Evolutionary conservation across 306 rosid genomes (phyloP).

Genomic region (Cucurbita moschata): DNA sequence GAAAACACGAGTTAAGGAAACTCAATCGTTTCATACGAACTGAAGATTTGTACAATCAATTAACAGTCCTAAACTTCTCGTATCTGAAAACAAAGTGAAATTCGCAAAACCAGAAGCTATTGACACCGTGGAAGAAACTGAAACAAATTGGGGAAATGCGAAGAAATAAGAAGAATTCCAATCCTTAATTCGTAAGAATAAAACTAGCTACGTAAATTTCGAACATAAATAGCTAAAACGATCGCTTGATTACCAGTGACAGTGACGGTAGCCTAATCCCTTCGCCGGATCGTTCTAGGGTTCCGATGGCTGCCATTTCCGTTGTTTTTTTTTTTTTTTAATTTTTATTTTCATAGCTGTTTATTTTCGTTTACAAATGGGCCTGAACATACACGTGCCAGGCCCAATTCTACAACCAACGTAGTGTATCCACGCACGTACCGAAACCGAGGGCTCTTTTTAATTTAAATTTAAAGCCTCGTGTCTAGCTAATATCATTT

Average conservation of each 20-base stretch:
- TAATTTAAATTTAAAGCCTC: too few relatives aligned
- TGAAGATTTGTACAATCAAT: neutral
- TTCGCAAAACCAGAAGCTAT: neutral
- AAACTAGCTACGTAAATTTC: neutral
- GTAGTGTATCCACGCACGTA: neutral
- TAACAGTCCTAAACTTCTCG: neutral
- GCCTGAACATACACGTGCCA: neutral
- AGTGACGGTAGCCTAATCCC: neutral
- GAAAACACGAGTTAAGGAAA: neutral
- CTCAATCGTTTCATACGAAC: neutral
- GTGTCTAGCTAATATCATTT: too few relatives aligned
- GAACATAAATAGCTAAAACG: neutral
- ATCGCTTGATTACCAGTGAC: neutral
- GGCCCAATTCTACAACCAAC: conserved; percentile 1
- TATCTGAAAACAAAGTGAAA: neutral
- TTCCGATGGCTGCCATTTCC: neutral
- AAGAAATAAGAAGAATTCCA: neutral
- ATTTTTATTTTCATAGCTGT: neutral
- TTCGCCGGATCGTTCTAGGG: conserved; percentile 6
- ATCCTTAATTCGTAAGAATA: neutral
- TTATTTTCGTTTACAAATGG: neutral
- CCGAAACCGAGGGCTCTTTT: too few relatives aligned
- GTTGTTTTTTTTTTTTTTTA: neutral
- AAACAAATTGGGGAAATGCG: neutral
- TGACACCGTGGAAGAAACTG: neutral